These are phyloP conservation scores for Hirschioporus abietinus DNA, from an alignment of 768 basidiomycete genomes.

Conservation along the genomic window DNA sequence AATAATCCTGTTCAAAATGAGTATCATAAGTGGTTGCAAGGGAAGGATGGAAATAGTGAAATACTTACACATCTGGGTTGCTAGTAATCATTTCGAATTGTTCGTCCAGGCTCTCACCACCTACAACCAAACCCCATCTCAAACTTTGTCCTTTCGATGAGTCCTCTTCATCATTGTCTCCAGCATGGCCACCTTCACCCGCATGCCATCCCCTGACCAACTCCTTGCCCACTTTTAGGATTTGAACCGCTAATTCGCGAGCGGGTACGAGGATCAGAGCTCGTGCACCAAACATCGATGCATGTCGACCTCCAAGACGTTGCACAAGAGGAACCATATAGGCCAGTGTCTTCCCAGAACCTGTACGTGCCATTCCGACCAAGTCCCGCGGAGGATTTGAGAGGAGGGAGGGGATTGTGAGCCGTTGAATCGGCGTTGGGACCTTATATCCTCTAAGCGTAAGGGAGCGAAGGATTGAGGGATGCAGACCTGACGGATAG, in stretches of 20 bases:
- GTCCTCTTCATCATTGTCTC: conserved; percentile 50
- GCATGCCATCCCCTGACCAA: conserved; percentile 77
- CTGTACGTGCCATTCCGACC: conserved; percentile 97
- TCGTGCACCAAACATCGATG: conserved; percentile 74
- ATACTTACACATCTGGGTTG: conserved; percentile 90
- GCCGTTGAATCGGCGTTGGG: conserved; percentile 94
- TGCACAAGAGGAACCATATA: conserved; percentile 92
- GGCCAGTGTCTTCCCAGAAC: conserved; percentile 95
- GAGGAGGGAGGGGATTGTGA: conserved; percentile 81
- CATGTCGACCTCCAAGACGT: conserved; percentile 76
- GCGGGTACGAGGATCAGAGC: conserved; percentile 88
- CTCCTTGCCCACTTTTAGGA: conserved; percentile 92
- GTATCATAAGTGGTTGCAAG: conserved; percentile 13
- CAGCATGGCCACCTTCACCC: conserved; percentile 62
- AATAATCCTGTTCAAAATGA: conserved; percentile 63
- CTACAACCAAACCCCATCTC: conserved; percentile 92
- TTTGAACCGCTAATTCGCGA: conserved; percentile 90
- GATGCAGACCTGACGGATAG: conserved; percentile 60
- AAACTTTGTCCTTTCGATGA: conserved; percentile 55
- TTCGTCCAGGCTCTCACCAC: conserved; percentile 92
- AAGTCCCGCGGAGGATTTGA: conserved; percentile 84
- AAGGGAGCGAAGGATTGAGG: conserved; percentile 76
- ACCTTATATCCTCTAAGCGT: conserved; percentile 90
- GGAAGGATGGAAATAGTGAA: conserved; percentile 1
- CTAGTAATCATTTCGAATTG: conserved; percentile 94